Conservation (phyloP, 495 filamentous ascomycete genomes). For the Chaetomidium leptoderma region DNA sequence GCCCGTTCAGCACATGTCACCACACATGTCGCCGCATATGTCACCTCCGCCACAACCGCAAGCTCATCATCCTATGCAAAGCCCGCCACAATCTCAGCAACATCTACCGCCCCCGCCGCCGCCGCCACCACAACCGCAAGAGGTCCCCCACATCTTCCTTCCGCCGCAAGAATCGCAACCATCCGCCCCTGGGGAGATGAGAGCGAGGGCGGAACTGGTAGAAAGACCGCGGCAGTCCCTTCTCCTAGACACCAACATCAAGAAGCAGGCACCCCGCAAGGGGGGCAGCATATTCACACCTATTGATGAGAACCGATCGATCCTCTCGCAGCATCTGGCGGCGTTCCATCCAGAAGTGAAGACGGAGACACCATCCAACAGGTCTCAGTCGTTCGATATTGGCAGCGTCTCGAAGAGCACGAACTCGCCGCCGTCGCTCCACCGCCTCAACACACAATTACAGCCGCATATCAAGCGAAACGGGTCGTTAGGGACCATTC, state of each 20-base stretch:
- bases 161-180: constrained; percentile 33
- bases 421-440: constrained; percentile 50
- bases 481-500: constrained; percentile 54
- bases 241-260: constrained; percentile 51
- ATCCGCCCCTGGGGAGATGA: constrained; percentile 44
- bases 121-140: constrained; percentile 37
- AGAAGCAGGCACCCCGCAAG: constrained; percentile 68
- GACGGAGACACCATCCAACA: constrained; percentile 40
- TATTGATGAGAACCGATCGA: constrained; percentile 86
- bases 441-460: constrained; percentile 40
- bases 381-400: constrained; percentile 63
- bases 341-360: constrained; percentile 45
- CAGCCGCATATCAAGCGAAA: constrained; percentile 44
- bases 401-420: constrained; percentile 48
- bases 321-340: constrained; percentile 82
- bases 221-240: constrained; percentile 37
- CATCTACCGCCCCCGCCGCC: constrained; percentile 33
- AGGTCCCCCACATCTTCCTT: constrained; percentile 38
- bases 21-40: constrained; percentile 33
- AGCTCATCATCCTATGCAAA: constrained; percentile 34
- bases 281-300: constrained; percentile 95
- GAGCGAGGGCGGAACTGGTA: constrained; percentile 40
- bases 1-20: constrained; percentile 31
- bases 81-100: constrained; percentile 42
- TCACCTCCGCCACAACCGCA: constrained; percentile 40